Evolutionary conservation across 2,329 filamentous ascomycete genomes (phyloP), one percentile per base, ranked within the genome.

Genomic region (Albifimbria verrucaria): DNA sequence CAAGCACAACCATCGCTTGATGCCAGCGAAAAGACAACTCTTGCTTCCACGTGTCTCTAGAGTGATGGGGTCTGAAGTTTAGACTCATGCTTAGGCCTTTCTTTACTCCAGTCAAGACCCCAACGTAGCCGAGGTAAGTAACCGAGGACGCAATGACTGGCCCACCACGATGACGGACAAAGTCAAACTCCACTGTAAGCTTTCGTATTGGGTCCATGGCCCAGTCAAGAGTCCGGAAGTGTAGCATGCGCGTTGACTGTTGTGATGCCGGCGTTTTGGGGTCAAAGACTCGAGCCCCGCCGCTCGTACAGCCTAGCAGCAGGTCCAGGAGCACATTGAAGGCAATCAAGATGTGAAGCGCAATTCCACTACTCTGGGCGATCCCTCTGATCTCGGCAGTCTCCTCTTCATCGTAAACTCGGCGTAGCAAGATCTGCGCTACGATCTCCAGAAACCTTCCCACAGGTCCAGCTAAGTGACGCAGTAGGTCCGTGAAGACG

Each of bases 241-340:
- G 81, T 56, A 82, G 60, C 69, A 83, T 57, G 26, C 52, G 58
- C 17, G 57, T 61, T 68, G 65, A 26, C 36, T 42, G 41, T 2
- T 18, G 22, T 2, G 28, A 6, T 9, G 49, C 20, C 3, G 23
- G 12, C 3, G 5, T 49, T n/a, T 28, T 36, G 2, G 48, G 22
- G 17, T 59, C 53, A 0, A 64, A 1, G 0, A 63, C 58, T 1
- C 67, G 59, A 0, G 62, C 65, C 0, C 69, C 71, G 3, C 71
- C 71, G 45, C 81, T 86, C 1, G 85, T 87, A 62, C 86, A 88
- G 2, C 85, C 85, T 68, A 88, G 78, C 32, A 88, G 70, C 5
- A 81, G 68, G 59, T 89, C 86, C 2, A 88, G 71, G 2, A 87
- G 67, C 2, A 82, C 80, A 58, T 88, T 88, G 59, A 86, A 77